Percentiles rank a stretch among this genome's conserved stretches.
These are phyloP conservation scores for Diaporthe caulivora DNA, from an alignment of 2,329 filamentous ascomycete species.

Conservation along the genomic window DNA sequence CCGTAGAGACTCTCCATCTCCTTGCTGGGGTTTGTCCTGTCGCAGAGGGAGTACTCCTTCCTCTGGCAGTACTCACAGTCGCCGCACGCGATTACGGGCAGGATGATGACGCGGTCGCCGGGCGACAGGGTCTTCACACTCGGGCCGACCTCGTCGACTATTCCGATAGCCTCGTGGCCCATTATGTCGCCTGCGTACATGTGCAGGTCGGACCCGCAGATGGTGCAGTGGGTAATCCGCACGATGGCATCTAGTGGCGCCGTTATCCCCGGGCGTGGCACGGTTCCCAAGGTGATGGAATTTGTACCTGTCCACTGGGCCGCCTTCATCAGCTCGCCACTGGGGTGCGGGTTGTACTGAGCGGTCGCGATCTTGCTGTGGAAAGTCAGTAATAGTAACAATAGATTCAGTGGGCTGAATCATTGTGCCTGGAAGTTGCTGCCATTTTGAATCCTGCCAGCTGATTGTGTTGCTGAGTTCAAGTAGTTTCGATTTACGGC, in stretches of 20 bases:
- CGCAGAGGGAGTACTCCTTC: conserved; percentile 70
- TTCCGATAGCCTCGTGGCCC: conserved; percentile 57
- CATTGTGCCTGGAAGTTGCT: neutral
- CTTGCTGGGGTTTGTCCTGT: conserved; percentile 71
- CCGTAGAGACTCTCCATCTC: conserved; percentile 71
- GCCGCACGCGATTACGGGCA: conserved; percentile 50
- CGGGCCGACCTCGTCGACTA: conserved; percentile 50
- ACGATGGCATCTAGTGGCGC: conserved; percentile 51
- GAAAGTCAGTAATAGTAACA: neutral
- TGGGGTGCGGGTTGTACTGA: neutral
- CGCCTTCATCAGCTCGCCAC: conserved; percentile 1
- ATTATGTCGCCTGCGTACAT: conserved; percentile 47
- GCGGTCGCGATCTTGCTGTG: neutral
- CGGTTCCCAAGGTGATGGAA: neutral
- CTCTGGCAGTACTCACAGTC: conserved; percentile 70
- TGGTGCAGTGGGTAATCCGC: conserved; percentile 48
- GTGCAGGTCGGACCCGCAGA: conserved; percentile 52
- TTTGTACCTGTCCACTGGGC: conserved; percentile 6
- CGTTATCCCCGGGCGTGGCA: neutral
- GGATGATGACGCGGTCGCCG: conserved; percentile 40
- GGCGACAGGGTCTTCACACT: neutral
- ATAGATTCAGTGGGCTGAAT: neutral
- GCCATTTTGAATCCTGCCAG: neutral
- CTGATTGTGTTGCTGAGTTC: neutral
- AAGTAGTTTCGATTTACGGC: neutral